These are phyloP conservation scores for Paramyrothecium sp. DNA, from an alignment of 2,329 filamentous ascomycete species.

Conservation along the genomic window DNA sequence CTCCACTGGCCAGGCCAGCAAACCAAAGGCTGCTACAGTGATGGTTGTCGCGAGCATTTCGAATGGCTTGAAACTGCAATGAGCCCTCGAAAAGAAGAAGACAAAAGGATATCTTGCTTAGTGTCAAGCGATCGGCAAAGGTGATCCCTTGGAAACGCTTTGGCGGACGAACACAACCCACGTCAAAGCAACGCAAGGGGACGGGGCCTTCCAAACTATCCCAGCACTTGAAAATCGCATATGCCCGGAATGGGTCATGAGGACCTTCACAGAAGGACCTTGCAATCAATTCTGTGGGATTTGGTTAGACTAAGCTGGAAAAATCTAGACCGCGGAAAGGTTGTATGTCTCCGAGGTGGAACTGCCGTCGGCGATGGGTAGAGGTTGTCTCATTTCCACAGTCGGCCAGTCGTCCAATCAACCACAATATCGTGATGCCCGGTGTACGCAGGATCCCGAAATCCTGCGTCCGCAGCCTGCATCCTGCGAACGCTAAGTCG, in stretches of 20 bases:
- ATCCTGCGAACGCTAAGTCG: not conserved
- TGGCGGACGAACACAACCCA: not conserved
- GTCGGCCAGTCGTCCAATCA: no score
- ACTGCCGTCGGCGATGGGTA: no score
- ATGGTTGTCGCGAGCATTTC: not conserved
- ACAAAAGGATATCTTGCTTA: not conserved
- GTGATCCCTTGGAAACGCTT: not conserved
- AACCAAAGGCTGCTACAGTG: not conserved
- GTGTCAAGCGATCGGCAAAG: not conserved
- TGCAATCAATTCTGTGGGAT: no score
- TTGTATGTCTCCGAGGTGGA: no score
- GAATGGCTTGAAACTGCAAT: not conserved
- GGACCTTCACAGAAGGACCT: no score
- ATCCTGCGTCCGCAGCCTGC: not conserved
- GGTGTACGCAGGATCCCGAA: not conserved
- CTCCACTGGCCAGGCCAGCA: not conserved
- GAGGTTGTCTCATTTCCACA: no score
- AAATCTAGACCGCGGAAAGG: no score
- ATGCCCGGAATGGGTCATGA: not conserved
- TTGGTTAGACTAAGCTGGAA: no score
- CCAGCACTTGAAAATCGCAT: not conserved
- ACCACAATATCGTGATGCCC: not conserved
- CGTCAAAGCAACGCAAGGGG: not conserved
- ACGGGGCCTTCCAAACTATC: not conserved
- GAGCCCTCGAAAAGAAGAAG: not conserved